Percentiles rank a stretch among this genome's conserved stretches.
Evolutionary conservation across 164 flowering plant species (phyloP).

Genomic region (Warburgia ugandensis): DNA sequence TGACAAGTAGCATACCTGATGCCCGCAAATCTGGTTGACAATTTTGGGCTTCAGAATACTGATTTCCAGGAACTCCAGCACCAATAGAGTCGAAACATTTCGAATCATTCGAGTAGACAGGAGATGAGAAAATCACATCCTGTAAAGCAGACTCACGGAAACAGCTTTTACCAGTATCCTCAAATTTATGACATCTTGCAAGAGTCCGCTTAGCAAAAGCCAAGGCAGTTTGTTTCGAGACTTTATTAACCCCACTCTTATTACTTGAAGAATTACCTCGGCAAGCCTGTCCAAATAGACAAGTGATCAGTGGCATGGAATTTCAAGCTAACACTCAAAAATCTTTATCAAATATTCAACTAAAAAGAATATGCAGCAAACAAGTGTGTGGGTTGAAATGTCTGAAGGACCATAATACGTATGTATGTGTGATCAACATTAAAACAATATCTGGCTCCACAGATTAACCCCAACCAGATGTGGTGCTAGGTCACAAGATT

Average conservation of each 20-base stretch:
- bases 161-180: constrained; percentile 53
- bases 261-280: constrained; percentile 37
- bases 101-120: constrained; percentile 25
- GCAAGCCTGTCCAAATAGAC: constrained; percentile 36
- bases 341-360: too few species aligned
- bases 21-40: constrained; percentile 29
- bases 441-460: too few species aligned
- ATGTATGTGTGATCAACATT: too few species aligned
- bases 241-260: constrained; percentile 35
- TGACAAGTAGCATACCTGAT: constrained; percentile 29
- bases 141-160: constrained; percentile 48
- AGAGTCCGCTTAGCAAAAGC: constrained; percentile 64
- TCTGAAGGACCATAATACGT: too few species aligned
- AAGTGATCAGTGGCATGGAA: too few species aligned
- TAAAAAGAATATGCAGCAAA: too few species aligned
- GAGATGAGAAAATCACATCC: constrained; percentile 37
- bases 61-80: constrained; percentile 30
- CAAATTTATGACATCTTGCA: constrained; percentile 49
- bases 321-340: too few species aligned
- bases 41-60: constrained; percentile 23
- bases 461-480: too few species aligned
- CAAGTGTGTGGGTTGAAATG: too few species aligned
- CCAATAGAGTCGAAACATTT: constrained; percentile 26
- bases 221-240: constrained; percentile 59
- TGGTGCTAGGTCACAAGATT: too few species aligned